Evolutionary conservation across 768 basidiomycete species (phyloP).

Genomic region (Amanita exitialis): DNA sequence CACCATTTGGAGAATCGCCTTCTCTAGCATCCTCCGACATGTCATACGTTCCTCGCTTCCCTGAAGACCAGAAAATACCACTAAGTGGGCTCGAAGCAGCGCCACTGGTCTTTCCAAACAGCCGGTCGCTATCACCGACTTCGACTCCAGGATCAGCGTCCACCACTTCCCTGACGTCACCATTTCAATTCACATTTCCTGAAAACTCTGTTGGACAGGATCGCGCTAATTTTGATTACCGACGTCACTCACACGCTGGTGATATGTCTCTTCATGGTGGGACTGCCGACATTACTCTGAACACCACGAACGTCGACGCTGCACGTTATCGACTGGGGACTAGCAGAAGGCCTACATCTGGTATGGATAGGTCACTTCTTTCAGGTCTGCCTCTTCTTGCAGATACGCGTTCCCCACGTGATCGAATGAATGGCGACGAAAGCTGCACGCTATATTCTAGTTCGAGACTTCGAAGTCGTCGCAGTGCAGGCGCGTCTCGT

Average conservation of each 20-base stretch:
- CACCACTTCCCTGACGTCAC: constrained; percentile 53
- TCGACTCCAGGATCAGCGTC: constrained; percentile 53
- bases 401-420: constrained; percentile 41
- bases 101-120: constrained; percentile 52
- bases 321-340: constrained; percentile 50
- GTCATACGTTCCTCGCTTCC: constrained; percentile 32
- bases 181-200: constrained; percentile 58
- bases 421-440: constrained; percentile 46
- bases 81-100: constrained; percentile 41
- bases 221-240: constrained; percentile 56
- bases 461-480: constrained; percentile 38
- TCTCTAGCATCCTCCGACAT: constrained; percentile 30
- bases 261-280: constrained; percentile 68
- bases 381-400: constrained; percentile 37
- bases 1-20: constrained; percentile 36
- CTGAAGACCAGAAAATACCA: constrained; percentile 50
- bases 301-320: constrained; percentile 39
- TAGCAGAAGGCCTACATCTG: constrained; percentile 33
- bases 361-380: constrained; percentile 29
- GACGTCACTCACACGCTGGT: constrained; percentile 42
- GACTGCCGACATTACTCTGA: constrained; percentile 58
- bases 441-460: constrained; percentile 34
- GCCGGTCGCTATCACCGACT: constrained; percentile 65
- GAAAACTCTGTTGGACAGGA: constrained; percentile 44
- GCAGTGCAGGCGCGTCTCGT: constrained; percentile 31